Percentiles rank a stretch among this genome's conserved stretches.
Conservation (phyloP, 2,329 filamentous ascomycete species). For the Neofusicoccum sp. region DNA sequence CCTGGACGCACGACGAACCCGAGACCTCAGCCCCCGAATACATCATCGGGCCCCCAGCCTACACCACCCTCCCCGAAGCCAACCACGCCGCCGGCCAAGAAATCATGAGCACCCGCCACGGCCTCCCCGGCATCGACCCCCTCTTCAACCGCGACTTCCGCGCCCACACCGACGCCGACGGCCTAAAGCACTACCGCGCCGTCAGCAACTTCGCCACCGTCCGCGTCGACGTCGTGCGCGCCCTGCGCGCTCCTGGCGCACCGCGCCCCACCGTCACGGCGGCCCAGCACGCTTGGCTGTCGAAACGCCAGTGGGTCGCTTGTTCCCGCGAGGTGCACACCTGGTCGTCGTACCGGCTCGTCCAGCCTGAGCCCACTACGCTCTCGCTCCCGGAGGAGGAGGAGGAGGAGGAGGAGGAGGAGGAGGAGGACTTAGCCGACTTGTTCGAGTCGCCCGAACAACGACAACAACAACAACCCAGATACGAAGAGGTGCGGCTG, state of each 20-base stretch:
- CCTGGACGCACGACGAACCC: background rate
- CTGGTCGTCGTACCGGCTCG: too few species aligned
- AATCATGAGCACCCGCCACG: background rate
- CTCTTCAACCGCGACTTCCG: background rate
- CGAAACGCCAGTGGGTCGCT: background rate
- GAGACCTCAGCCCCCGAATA: background rate
- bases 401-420: background rate
- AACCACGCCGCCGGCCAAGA: background rate
- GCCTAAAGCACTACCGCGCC: background rate
- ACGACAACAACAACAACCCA: background rate
- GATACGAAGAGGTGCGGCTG: background rate
- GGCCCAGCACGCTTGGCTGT: background rate
- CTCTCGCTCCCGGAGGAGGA: background rate
- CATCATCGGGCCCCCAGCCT: background rate
- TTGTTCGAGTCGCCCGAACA: background rate
- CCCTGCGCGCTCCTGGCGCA: background rate
- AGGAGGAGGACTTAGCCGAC: background rate
- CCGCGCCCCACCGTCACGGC: background rate
- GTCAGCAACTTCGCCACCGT: background rate
- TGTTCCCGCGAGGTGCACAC: background rate
- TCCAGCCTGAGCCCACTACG: background rate
- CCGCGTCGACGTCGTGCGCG: background rate
- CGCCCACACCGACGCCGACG: background rate
- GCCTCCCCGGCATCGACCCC: background rate
- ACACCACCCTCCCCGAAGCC: constrained; percentile 2